Conservation (phyloP, 2,329 filamentous ascomycete genomes). For the Pyrenophora tritici-repentis region DNA sequence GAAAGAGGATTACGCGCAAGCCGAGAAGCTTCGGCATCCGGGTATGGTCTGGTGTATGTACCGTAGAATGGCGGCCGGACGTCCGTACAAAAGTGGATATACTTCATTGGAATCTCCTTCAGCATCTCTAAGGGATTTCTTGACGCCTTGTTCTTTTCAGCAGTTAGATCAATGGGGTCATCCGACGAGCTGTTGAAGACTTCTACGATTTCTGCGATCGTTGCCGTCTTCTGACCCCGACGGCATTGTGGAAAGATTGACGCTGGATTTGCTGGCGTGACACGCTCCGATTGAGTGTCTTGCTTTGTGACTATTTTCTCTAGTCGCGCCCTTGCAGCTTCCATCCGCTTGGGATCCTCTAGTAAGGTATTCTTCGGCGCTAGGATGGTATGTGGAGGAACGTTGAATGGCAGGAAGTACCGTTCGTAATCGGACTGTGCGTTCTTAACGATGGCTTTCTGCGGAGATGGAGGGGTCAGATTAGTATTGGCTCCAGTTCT, state of each 20-base stretch:
- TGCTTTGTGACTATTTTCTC: conserved; percentile 30
- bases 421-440: conserved; percentile 57
- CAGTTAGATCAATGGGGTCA: conserved; percentile 52
- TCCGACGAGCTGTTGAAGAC: conserved; percentile 49
- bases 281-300: conserved; percentile 17
- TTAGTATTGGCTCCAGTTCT: conserved; percentile 30
- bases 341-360: conserved; percentile 33
- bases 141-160: conserved; percentile 28
- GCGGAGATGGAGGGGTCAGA: conserved; percentile 38
- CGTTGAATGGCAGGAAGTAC: conserved; percentile 79
- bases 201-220: conserved; percentile 50
- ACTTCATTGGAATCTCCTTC: conserved; percentile 65
- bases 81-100: conserved; percentile 65
- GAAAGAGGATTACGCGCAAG: conserved; percentile 59
- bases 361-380: conserved; percentile 58
- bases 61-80: conserved; percentile 72
- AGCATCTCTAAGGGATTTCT: conserved; percentile 52
- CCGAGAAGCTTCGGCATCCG: conserved; percentile 51
- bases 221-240: conserved; percentile 24
- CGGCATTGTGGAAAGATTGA: conserved; percentile 20
- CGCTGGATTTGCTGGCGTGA: conserved; percentile 25
- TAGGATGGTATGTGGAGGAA: conserved; percentile 74
- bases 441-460: conserved; percentile 40
- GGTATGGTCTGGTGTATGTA: conserved; percentile 67
- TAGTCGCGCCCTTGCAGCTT: conserved; percentile 34